phyloP scores from a whole-genome alignment of 2,329 filamentous ascomycete species.

The Hypoxylon sp. region DNA sequence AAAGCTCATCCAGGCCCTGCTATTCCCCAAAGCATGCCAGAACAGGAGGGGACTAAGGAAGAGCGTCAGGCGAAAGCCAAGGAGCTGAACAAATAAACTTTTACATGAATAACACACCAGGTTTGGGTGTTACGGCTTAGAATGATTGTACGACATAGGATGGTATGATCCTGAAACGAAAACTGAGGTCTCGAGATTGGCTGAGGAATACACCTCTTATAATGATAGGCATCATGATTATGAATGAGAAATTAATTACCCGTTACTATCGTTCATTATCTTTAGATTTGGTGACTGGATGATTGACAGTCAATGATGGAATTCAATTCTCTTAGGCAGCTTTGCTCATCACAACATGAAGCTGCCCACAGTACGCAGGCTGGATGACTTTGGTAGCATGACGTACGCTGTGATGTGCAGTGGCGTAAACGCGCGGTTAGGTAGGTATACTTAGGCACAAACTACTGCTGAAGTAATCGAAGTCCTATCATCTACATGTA shows the following conservation, averaged over 20 bases:
- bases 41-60: conserved; percentile 74
- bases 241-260: conserved; percentile 13
- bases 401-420: conserved; percentile 29
- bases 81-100: conserved; percentile 71
- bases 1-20: conserved; percentile 71
- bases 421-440: conserved; percentile 14
- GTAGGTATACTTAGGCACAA: neutral
- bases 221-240: conserved; percentile 25
- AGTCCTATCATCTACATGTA: neutral
- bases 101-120: neutral
- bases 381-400: conserved; percentile 20
- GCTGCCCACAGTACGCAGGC: too few relatives aligned
- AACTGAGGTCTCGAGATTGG: conserved; percentile 16
- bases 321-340: conserved; percentile 8
- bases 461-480: neutral
- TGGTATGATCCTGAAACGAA: conserved; percentile 25
- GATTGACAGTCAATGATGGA: neutral
- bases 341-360: neutral
- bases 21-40: conserved; percentile 66
- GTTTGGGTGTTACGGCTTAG: conserved; percentile 2
- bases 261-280: neutral
- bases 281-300: neutral
- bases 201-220: conserved; percentile 17
- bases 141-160: conserved; percentile 16
- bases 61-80: conserved; percentile 75